Base-by-base conservation (phyloP, 1,139 yeast species). In the Blastobotrys illinoisensis region DNA sequence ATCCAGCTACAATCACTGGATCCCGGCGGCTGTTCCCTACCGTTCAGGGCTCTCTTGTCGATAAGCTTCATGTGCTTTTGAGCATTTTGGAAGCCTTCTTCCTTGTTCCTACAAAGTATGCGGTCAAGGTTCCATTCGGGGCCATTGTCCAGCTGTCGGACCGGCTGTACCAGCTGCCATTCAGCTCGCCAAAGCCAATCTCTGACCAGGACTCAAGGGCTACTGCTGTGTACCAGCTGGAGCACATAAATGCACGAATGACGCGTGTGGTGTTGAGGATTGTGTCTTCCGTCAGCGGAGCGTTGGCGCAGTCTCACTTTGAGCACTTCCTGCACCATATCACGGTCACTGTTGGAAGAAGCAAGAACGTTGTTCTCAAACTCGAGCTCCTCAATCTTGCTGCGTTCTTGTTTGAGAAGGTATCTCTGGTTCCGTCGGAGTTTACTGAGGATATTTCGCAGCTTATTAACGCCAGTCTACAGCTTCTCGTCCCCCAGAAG, bases 101-200 rank as follows among this genome's bases (percentile, higher is more conserved):
- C 21, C 58, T 58, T 7, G 56, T 62, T 2, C 58, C 64, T 2
- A 66, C 70, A 1, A 64, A 64, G 48, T 46, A 54, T 3, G 58
- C 59, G 5, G 69, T 69, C 23, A 63, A 63, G 47, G 51, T 69
- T 6, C 73, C 73, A 2, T 44, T 68, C 4, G 68, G 70, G 0
- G 51, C 54, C 16, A 49, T 69, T 14, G 58, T 63, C 18, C 56
- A 57, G 3, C 58, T 69, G 14, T 54, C 60, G 2, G 68, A 66
- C 51, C 58, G 70, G 11, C 44, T 65, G n/a, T 59, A 62, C 28
- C 56, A 66, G 7, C 46, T 67, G 13, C 57, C 60, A 13, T 53
- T 55, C 36, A 51, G 59, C 40, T 47, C 60, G 9, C 59, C 55
- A 16, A 51, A 54, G 26, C 57, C 56, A 1, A 60, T 58, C 9